A percentile compares a stretch with the other conserved stretches of the same genome.
phyloP scores from a whole-genome alignment of 2,329 filamentous ascomycete species.

The Diaporthe australafricana region DNA sequence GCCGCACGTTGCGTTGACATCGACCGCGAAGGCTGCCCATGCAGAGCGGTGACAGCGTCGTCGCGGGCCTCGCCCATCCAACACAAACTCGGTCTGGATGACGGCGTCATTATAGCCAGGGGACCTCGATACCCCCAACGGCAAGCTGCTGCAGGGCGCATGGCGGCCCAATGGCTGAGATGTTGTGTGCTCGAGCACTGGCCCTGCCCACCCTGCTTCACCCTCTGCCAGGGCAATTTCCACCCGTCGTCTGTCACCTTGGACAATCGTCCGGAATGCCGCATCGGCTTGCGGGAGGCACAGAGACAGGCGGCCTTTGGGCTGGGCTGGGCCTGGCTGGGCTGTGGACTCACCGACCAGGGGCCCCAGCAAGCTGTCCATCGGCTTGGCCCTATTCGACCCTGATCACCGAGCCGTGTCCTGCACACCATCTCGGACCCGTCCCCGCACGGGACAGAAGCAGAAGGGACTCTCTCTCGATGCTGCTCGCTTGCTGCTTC shows the following conservation, averaged over 20 bases:
- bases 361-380: constrained; percentile 5
- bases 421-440: constrained; percentile 33
- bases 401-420: constrained; percentile 26
- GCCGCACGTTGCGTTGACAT: constrained; percentile 35
- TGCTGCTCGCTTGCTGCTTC: constrained; percentile 24
- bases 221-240: constrained; percentile 21
- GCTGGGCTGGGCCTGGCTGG: constrained; percentile 2
- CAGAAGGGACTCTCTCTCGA: not conserved
- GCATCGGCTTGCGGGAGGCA: constrained; percentile 23
- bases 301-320: constrained; percentile 12
- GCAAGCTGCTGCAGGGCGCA: constrained; percentile 34
- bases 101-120: constrained; percentile 28
- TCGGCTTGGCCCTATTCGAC: constrained; percentile 28
- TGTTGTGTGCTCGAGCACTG: constrained; percentile 1
- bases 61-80: constrained; percentile 20
- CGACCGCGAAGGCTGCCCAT: not conserved
- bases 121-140: constrained; percentile 26
- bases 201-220: constrained; percentile 6
- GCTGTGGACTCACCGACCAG: not conserved
- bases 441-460: constrained; percentile 27
- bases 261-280: constrained; percentile 28
- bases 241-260: constrained; percentile 19
- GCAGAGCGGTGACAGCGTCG: constrained; percentile 24
- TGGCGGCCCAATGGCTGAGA: constrained; percentile 32
- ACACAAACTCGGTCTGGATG: constrained; percentile 8